Evolutionary conservation across 1,139 yeast genomes (phyloP).

Genomic region (Debaryomyces udenii): DNA sequence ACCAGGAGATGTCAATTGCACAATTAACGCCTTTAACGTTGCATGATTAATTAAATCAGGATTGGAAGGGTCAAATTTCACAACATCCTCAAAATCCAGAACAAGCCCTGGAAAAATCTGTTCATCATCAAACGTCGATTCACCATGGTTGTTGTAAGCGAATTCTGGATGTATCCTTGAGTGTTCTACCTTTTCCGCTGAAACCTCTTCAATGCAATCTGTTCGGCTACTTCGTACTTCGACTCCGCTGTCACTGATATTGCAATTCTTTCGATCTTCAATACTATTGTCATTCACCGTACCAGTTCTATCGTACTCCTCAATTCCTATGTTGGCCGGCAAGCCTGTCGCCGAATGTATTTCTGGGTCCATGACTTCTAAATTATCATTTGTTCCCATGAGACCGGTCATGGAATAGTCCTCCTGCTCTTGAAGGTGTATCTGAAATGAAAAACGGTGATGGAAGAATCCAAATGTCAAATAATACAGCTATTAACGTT

Average conservation of each 20-base stretch:
- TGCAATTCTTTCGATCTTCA: too few relatives aligned
- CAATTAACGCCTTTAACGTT: slow-evolving; percentile 58
- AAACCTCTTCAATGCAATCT: not conserved
- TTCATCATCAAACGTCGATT: slow-evolving; percentile 45
- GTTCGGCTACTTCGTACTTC: not conserved
- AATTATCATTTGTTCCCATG: slow-evolving; percentile 2
- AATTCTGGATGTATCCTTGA: slow-evolving; percentile 18
- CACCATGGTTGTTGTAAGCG: slow-evolving; percentile 42
- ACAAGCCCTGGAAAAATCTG: slow-evolving; percentile 38
- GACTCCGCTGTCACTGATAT: not conserved
- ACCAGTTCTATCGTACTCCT: not conserved
- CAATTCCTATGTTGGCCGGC: slow-evolving; percentile 3
- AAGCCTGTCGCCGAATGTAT: not conserved
- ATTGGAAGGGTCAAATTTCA: slow-evolving; percentile 39
- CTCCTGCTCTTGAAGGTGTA: not conserved
- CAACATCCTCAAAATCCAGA: slow-evolving; percentile 25
- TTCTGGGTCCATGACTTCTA: slow-evolving; percentile 2
- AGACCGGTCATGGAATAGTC: slow-evolving; percentile 7
- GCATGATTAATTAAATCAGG: slow-evolving; percentile 44
- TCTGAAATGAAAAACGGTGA: not conserved
- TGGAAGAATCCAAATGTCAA: too few relatives aligned
- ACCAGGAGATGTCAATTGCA: slow-evolving; percentile 77
- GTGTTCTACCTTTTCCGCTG: slow-evolving; percentile 9
- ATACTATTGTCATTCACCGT: not conserved
- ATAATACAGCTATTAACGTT: too few relatives aligned